Base-by-base conservation (phyloP, 2,329 filamentous ascomycete species). In the Lachnellula arida region DNA sequence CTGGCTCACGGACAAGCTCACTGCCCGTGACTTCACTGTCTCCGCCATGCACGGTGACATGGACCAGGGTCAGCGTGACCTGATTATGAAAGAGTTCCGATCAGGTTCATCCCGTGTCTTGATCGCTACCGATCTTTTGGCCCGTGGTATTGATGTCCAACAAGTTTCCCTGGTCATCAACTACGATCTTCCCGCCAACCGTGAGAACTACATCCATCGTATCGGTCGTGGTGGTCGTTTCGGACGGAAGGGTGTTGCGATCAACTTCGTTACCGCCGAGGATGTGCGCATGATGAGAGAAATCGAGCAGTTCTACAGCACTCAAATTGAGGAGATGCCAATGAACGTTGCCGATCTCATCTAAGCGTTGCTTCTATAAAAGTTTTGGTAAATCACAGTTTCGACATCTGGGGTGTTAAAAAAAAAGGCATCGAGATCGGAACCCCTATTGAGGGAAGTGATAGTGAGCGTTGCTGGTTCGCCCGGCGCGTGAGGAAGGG, bases 71-170 rank as follows among this genome's bases (percentile, higher is more conserved):
- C 91, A 97, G 83, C 92, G 94, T 85, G 94, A 97, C 77, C 83
- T 96, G 73, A 99, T 99, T 78, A 99, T 99, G 94, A 96, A 99
- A 86, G 94, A 99, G 82, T 99, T 99, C 89, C 91, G 94, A 72
- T 96, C 92, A 67, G 94, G 94, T 67, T 97, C 92, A 74, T 97
- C 92, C 65, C 92, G 94, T 88, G 94, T 99, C 67, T 83, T 99
- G 72, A 99, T 99, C 72, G 91, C 94, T 76, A 99, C 94, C 65
- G 94, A 99, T 74, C 85, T 99, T 63, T 83, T 97, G 75, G 94
- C 94, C 74, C 93, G 94, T 88, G 94, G 94, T 87, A 99, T 99
- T 78, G 94, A 99, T 78, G 94, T 99, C 71, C 94, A 99, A 83
- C 94, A 99, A 81, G 94, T 99, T 61, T 97, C 93, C 58, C 83